Base-by-base conservation (phyloP, 1,284 basidiomycete species). In the Ustilago bromivora region DNA sequence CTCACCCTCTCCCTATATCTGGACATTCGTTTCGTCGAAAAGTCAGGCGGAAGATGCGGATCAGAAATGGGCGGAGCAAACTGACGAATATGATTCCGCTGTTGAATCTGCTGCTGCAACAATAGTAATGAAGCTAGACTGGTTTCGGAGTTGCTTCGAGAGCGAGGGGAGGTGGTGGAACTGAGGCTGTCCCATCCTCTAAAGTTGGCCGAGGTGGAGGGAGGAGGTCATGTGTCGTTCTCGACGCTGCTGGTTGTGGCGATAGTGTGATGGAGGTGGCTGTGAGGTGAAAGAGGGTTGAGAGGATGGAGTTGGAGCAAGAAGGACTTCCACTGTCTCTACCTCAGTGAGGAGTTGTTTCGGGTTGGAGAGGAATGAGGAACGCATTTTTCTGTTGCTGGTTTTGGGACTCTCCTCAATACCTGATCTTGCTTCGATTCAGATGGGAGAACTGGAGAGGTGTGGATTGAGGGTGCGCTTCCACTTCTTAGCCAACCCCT, bases 71-170 rank as follows among this genome's bases (percentile, higher is more conserved):
- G 67, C 23, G 57, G 56, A 10, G 49, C 43, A 35, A 65, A 41
- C 23, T 55, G 51, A 23, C 55, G 40, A 31, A 52, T 13, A 12
- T 31, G 46, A 12, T 71, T 66, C 10, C 51, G 28, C 54, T 55
- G 57, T 51, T 71, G 69, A 23, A 66, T 62, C 2, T 62, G 63
- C 46, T 71, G 69, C 32, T 71, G 70, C 28, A 71, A 17, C 31
- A 63, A 52, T 4, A 66, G 15, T 15, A 71, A 35, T 6, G 70
- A 66, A n/a, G 63, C 64, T 23, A 58, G 62, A 2, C 54, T 58
- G 8, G 58, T 47, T n/a, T 68, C 66, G 12, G 60, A 58, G 12
- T 60, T 53, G 6, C 15, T 19, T 4, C 54, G 46, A 6, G 31
- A 40, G 4, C 54, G 19, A 17, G 34, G 28, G 2, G 55, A 32